Percentiles rank a stretch among this genome's conserved stretches.
Conservation (phyloP, 2,329 filamentous ascomycete genomes). For the Fusarium algeriense region DNA sequence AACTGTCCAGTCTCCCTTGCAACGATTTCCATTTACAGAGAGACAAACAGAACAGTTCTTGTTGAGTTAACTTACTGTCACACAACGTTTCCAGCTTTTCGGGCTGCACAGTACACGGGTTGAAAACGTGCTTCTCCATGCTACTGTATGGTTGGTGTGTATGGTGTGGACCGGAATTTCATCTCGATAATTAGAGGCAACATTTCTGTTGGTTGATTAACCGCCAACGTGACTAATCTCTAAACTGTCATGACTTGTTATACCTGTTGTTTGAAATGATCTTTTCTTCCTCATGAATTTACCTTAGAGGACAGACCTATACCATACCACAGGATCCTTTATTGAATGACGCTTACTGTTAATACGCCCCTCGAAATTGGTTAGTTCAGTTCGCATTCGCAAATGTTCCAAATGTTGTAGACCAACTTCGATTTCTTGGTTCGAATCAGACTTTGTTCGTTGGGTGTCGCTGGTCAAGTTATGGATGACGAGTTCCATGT, state of each 20-base stretch:
- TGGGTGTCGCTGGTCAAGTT: not conserved
- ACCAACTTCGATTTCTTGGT: slow-evolving; percentile 21
- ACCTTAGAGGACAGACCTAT: not conserved
- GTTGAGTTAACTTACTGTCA: not conserved
- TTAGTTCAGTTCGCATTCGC: slow-evolving; percentile 20
- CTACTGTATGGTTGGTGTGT: not conserved
- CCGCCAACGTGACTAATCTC: not conserved
- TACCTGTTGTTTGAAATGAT: slow-evolving; percentile 16
- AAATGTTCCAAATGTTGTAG: slow-evolving; percentile 24
- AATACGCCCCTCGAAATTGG: slow-evolving; percentile 9
- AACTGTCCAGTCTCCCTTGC: slow-evolving; percentile 5
- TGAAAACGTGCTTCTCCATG: slow-evolving; percentile 1
- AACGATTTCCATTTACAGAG: not conserved
- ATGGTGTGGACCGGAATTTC: not conserved
- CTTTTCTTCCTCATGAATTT: not conserved
- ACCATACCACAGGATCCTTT: slow-evolving; percentile 9
- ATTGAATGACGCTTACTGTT: slow-evolving; percentile 23
- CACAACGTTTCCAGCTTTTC: slow-evolving; percentile 18
- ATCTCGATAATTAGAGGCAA: not conserved
- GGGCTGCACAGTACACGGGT: not conserved
- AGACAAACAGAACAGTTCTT: slow-evolving; percentile 1
- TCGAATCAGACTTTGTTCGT: slow-evolving; percentile 21
- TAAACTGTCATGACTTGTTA: slow-evolving; percentile 3
- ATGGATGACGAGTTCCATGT: slow-evolving; percentile 14
- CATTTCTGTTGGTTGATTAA: slow-evolving; percentile 8